Percentiles rank a stretch among this genome's conserved stretches.
These are phyloP conservation scores for Diaporthe destruens DNA, from an alignment of 2,329 filamentous ascomycete species.

Conservation along the genomic window DNA sequence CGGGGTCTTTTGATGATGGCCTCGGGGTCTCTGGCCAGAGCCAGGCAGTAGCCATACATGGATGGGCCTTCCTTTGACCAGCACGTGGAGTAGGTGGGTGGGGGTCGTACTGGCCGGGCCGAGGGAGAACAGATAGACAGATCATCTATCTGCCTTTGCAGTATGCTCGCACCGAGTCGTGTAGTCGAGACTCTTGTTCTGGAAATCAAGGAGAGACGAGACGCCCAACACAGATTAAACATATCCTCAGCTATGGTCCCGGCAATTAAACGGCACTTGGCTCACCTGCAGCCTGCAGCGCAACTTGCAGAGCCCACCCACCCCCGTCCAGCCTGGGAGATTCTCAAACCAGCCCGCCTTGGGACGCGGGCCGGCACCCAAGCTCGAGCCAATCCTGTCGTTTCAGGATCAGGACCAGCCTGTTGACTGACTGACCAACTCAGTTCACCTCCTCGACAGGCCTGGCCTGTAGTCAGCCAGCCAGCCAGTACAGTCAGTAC, in stretches of 20 bases:
- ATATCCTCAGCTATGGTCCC: constrained; percentile 2
- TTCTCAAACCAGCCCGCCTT: constrained; percentile 28
- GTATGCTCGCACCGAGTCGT: constrained; percentile 3
- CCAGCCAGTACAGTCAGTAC: not conserved
- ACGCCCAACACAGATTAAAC: not conserved
- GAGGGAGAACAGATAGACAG: too few relatives aligned
- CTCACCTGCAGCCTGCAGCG: constrained; percentile 11
- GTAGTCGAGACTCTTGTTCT: not conserved
- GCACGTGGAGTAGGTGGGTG: not conserved
- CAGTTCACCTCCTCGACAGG: not conserved
- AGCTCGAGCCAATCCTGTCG: constrained; percentile 27
- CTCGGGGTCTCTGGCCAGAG: constrained; percentile 18
- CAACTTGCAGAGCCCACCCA: too few relatives aligned
- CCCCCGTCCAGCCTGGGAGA: not conserved
- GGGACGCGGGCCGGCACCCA: constrained; percentile 27
- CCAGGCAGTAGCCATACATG: too few relatives aligned
- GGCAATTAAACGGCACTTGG: constrained; percentile 20
- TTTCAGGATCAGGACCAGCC: constrained; percentile 30
- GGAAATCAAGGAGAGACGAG: not conserved
- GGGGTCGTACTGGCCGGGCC: not conserved
- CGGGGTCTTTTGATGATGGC: too few relatives aligned
- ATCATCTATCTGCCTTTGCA: too few relatives aligned
- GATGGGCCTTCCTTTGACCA: constrained; percentile 13
- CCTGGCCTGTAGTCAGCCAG: not conserved
- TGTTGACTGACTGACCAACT: too few relatives aligned